Evolutionary conservation across 73 alveolate genomes (phyloP).

Genomic region (Paramecium tetraurelia): DNA sequence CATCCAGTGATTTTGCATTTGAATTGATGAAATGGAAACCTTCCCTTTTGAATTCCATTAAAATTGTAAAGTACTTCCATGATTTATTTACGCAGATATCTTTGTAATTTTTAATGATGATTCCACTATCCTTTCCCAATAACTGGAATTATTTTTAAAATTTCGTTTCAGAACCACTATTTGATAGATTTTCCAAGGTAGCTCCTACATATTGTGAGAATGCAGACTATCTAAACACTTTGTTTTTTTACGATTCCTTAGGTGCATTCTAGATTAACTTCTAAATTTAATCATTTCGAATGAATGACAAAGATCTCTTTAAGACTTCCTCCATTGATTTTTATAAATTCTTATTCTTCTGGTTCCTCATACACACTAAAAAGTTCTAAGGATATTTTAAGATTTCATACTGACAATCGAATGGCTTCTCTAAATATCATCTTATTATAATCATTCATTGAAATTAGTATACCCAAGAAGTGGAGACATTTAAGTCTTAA

Average conservation of each 20-base stretch:
- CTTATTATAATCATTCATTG: background rate
- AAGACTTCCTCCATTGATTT: background rate
- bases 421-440: conserved; percentile 38
- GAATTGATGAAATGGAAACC: background rate
- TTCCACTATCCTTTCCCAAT: conserved; percentile 38
- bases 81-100: background rate
- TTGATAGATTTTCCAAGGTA: background rate
- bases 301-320: background rate
- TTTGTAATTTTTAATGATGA: background rate
- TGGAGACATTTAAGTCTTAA: background rate
- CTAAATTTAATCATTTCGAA: background rate
- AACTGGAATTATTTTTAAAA: background rate
- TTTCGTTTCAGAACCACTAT: background rate
- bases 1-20: background rate
- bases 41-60: background rate
- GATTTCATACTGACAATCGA: background rate
- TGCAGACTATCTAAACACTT: background rate
- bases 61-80: conserved; percentile 16
- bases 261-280: conserved; percentile 2
- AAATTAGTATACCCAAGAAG: background rate
- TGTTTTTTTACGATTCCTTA: background rate
- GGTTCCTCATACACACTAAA: background rate
- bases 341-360: background rate
- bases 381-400: background rate
- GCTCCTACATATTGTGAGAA: conserved; percentile 37